Evolutionary conservation across 306 rosid species (phyloP), one percentile per base, ranked within the genome.

Genomic region (Morella rubra): DNA sequence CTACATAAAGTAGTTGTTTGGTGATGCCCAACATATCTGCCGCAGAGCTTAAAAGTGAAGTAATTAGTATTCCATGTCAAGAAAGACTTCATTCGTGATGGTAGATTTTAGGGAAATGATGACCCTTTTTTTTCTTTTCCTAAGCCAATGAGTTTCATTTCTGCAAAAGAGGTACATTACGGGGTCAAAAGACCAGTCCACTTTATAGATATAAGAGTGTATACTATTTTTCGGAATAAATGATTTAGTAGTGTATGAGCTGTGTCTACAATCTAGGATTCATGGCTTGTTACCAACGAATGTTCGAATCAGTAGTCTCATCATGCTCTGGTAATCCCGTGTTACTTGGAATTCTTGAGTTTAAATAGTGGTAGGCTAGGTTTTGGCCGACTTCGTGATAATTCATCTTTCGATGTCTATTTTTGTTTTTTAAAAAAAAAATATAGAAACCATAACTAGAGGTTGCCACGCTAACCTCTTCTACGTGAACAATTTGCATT

Each of bases 401-500:
- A 1, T 24, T 1, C 1, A 24, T 24, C 27, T 1, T 1, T 24
- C 1, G 27, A 24, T 0, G 27, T 0, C 27, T 24, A 0, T 24
- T 24, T 24, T 24, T 68, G 54, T n/a, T 1, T 24, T 24, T 24
- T 24, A 24, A 24, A 24, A 24, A 24, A 40, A 65, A 16, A 22
- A 16, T 16, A 71, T 47, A 12, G 12, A 59, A 14, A 77, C 54
- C 20, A 54, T 50, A 59, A 76, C 56, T 52, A 12, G 27, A 22
- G 82, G 74, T 59, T 49, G 72, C 52, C 27, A 20, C 80, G 78
- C 86, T 68, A 77, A 93, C 97, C 94, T 87, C 40, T 81, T 56
- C 12, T 27, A 41, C 80, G 79, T 6, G 92, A 86, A 72, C 87
- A 79, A 83, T 74, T 66, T 67, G 46, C 79, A 69, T 76, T 60